A percentile compares a stretch with the other conserved stretches of the same genome.
Evolutionary conservation across 1,284 basidiomycete species (phyloP).

Genomic region (Moesziomyces globuligerus): DNA sequence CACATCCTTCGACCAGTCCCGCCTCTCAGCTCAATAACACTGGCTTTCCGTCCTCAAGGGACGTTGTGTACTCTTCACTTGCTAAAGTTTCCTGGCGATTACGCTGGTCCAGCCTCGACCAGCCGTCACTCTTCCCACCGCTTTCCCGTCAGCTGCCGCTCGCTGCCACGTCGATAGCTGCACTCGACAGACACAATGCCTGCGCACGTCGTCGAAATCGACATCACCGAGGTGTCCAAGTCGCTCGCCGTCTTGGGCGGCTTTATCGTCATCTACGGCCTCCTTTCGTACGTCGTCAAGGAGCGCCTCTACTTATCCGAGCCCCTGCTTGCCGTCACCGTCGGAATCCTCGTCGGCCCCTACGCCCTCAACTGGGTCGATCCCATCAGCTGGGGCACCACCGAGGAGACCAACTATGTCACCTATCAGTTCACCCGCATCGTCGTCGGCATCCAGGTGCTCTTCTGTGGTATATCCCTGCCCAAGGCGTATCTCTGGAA

Average conservation of each 20-base stretch:
- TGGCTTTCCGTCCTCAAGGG: conserved; percentile 29
- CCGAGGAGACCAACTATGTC: conserved; percentile 56
- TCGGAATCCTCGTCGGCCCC: conserved; percentile 63
- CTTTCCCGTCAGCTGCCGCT: background rate
- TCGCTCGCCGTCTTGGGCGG: conserved; percentile 60
- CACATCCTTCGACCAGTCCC: conserved; percentile 20
- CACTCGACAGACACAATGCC: conserved; percentile 14
- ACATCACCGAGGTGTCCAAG: conserved; percentile 60
- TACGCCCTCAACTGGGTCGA: conserved; percentile 65
- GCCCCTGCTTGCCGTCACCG: conserved; percentile 61
- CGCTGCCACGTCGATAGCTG: too few relatives aligned
- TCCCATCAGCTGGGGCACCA: conserved; percentile 55
- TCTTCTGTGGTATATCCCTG: conserved; percentile 68
- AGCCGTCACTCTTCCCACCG: too few relatives aligned
- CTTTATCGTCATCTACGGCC: conserved; percentile 65
- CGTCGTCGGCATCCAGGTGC: conserved; percentile 65
- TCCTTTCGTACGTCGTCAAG: conserved; percentile 62
- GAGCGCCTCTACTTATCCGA: conserved; percentile 64
- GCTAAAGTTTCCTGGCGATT: background rate
- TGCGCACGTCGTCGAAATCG: conserved; percentile 52
- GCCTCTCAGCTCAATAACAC: conserved; percentile 33
- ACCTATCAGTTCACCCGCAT: conserved; percentile 68
- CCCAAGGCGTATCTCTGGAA: conserved; percentile 66
- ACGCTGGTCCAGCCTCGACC: conserved; percentile 2
- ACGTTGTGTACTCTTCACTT: conserved; percentile 6